A percentile compares a stretch with the other conserved stretches of the same genome.
phyloP scores from a whole-genome alignment of 352 stramenopile species.

The Plasmopara muralis region DNA sequence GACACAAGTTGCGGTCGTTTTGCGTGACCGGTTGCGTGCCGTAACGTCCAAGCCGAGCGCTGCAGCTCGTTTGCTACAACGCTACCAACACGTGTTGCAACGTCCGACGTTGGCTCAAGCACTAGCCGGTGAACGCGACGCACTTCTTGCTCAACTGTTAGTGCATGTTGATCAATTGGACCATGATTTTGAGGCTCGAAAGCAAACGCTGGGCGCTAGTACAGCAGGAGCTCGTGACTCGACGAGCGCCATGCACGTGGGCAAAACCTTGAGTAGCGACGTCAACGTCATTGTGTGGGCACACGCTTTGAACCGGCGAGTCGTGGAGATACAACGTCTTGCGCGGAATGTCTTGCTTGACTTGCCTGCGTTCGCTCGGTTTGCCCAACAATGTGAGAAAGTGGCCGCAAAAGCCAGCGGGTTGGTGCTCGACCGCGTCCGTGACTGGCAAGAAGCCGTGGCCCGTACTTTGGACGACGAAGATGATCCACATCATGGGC shows the following conservation, averaged over 20 bases:
- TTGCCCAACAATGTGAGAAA: slow-evolving; percentile 51
- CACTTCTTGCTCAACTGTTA: slow-evolving; percentile 78
- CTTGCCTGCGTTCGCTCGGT: slow-evolving; percentile 47
- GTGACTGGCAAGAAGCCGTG: slow-evolving; percentile 84
- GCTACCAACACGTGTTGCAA: slow-evolving; percentile 78
- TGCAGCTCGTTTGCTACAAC: slow-evolving; percentile 76
- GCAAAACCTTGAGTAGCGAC: slow-evolving; percentile 79
- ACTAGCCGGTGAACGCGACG: slow-evolving; percentile 80
- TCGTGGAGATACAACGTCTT: slow-evolving; percentile 48
- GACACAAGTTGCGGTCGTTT: slow-evolving; percentile 64
- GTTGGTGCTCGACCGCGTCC: slow-evolving; percentile 71
- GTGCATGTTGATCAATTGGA: slow-evolving; percentile 86
- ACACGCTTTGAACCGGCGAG: slow-evolving; percentile 55
- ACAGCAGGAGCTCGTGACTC: slow-evolving; percentile 8
- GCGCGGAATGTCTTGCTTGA: slow-evolving; percentile 55
- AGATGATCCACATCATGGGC: slow-evolving; percentile 45
- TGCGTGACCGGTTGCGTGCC: slow-evolving; percentile 67
- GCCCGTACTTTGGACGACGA: slow-evolving; percentile 56
- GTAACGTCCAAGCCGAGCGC: slow-evolving; percentile 54
- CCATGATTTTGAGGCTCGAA: slow-evolving; percentile 73
- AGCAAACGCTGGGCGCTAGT: slow-evolving; percentile 19
- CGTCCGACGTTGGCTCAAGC: slow-evolving; percentile 67
- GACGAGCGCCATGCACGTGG: slow-evolving; percentile 41
- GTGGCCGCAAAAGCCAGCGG: slow-evolving; percentile 48
- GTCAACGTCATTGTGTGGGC: slow-evolving; percentile 84